Evolutionary conservation across 139 green algal genomes (phyloP), one percentile per base, ranked within the genome.

Genomic region (Coccomyxa sp.): DNA sequence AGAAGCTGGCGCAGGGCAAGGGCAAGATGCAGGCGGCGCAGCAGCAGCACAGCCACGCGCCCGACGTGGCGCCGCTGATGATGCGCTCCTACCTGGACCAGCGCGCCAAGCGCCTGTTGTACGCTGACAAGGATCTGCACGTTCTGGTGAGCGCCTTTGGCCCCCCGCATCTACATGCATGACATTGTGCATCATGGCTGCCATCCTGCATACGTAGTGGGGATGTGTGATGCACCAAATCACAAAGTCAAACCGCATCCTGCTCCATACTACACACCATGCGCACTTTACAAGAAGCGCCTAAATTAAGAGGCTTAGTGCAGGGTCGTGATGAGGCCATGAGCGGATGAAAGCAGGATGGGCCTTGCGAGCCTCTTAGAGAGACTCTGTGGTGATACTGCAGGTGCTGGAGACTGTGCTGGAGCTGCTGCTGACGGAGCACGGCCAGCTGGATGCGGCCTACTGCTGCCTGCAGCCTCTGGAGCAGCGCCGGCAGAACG

Each of bases 341-440:
- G 27, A 64, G 50, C 18, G 22, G 50, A 7, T 6, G 27, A 1
- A 1, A 3, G 18, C 22, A 4, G 22, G 50, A 31, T 64, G 5
- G 18, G 18, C 2, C 3, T 64, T 64, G 18, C 50, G 50, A 4
- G 18, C 3, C 50, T 18, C 18, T 18, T 22, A 3, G 2, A 5
- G 27, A 18, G 22, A 22, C 18, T 64, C 18, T 58, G 18, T 64
- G 3, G 22, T 64, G 22, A 22, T 18, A 22, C 27, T 64, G 5
- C 50, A 64, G 50, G 50, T 64, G 54, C 74, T 93, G 41, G 78
- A 87, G 75, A n/a, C 90, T 37, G 77, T 93, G 37, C 68, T 93
- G 38, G 79, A 84, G 16, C 81, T 93, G 76, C 73, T 94, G 37
- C 39, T 93, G 24, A 75, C 64, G 8, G 68, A 76, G 0, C 27